These are phyloP conservation scores for Aspergillus floridensis DNA, from an alignment of 2,329 filamentous ascomycete species.

Conservation along the genomic window DNA sequence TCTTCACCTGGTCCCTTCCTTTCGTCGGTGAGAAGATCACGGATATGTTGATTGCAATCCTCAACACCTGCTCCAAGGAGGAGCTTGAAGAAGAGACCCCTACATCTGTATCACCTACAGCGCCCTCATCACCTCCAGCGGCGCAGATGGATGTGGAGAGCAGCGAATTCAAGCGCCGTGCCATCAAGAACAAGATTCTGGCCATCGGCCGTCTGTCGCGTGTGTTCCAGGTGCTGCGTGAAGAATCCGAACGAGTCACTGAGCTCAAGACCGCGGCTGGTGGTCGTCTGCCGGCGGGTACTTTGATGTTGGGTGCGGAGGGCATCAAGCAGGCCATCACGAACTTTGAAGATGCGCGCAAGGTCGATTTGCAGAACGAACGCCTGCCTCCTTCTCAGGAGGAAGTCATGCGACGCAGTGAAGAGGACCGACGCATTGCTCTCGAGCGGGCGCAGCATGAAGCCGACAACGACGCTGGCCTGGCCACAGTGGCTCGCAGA, in stretches of 20 bases:
- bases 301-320: slow-evolving; percentile 95
- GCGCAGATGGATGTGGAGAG: slow-evolving; percentile 73
- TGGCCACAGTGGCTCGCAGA: slow-evolving; percentile 82
- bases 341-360: slow-evolving; percentile 93
- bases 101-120: slow-evolving; percentile 66
- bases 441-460: slow-evolving; percentile 82
- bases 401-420: slow-evolving; percentile 79
- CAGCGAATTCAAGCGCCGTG: slow-evolving; percentile 88
- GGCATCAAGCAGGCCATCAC: slow-evolving; percentile 98
- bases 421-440: slow-evolving; percentile 76
- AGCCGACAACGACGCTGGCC: slow-evolving; percentile 84
- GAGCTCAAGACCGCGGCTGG: slow-evolving; percentile 97
- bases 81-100: slow-evolving; percentile 88
- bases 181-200: slow-evolving; percentile 99
- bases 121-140: slow-evolving; percentile 69
- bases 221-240: slow-evolving; percentile 96
- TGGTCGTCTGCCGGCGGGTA: slow-evolving; percentile 87
- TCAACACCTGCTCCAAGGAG: slow-evolving; percentile 99
- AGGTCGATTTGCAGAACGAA: slow-evolving; percentile 97
- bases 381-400: slow-evolving; percentile 87
- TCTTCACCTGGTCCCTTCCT: slow-evolving; percentile 99
- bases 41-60: slow-evolving; percentile 97
- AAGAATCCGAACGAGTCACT: slow-evolving; percentile 94
- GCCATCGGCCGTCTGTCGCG: slow-evolving; percentile 94
- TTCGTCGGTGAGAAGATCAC: slow-evolving; percentile 99